Base-by-base conservation (phyloP, 768 basidiomycete genomes). In the Cyathus striatus region DNA sequence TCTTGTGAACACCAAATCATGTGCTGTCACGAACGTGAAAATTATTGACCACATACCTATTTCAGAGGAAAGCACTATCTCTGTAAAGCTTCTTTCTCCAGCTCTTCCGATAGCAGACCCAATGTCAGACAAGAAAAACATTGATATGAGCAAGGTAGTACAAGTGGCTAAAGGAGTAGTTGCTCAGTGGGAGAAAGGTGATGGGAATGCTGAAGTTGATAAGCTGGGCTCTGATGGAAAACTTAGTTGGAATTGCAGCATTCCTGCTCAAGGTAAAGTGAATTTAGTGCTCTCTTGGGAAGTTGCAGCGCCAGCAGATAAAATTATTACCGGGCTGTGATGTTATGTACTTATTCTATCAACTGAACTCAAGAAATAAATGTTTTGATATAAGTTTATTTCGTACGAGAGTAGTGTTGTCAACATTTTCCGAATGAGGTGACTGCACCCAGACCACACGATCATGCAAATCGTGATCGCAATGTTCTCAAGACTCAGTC, bases 41-140 rank as follows among this genome's bases (percentile, higher is more conserved):
- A 46, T 73, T 40, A 40, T 65, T n/a, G n/a, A 75, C 44, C 64
- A 65, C 42, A 52, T 71, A 17, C 70, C 69, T 4, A 45, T 68
- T 6, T 71, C 70, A 1, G 58, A 68, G 37, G 56, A 59, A 26
- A 49, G 66, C 1, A 59, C 63, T 27, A 62, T 74, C 36, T 61
- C 58, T 21, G 68, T 75, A 40, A 73, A 72, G 53, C 57, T 69
- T 6, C 55, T 72, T 9, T 64, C 52, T 34, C 65, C 63, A 13
- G 24, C 51, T 6, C 53, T 64, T 10, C 23, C 26, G n/a, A 36
- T 59, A n/a, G n/a, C n/a, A n/a, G n/a, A n/a, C n/a, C n/a, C n/a
- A n/a, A n/a, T n/a, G n/a, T n/a, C n/a, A n/a, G n/a, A n/a, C n/a
- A n/a, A n/a, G n/a, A n/a, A n/a, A n/a, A n/a, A n/a, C n/a, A n/a